phyloP scores from a whole-genome alignment of 1,139 yeast genomes.

The Suhomyces bolitotheri region DNA sequence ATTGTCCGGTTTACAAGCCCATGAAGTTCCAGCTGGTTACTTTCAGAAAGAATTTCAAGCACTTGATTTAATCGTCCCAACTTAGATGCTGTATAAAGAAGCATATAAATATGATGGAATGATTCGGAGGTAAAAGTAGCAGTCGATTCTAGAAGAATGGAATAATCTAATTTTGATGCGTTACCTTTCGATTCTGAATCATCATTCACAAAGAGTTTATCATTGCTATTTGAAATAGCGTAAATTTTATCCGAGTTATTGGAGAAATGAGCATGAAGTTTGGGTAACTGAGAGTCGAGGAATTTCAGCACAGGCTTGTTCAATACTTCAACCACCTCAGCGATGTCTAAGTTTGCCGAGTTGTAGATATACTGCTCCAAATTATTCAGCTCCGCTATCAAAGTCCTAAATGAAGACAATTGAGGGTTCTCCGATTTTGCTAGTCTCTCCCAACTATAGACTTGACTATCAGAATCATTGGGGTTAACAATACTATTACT shows the following conservation, averaged over 20 bases:
- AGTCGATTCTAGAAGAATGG: conserved; percentile 31
- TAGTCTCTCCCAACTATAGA: conserved; percentile 31
- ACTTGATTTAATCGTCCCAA: conserved; percentile 66
- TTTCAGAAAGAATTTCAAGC: conserved; percentile 52
- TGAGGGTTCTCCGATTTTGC: conserved; percentile 30
- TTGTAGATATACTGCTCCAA: conserved; percentile 58
- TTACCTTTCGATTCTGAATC: conserved; percentile 15
- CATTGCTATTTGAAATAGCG: conserved; percentile 2
- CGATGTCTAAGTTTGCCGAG: conserved; percentile 58
- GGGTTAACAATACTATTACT: conserved; percentile 11
- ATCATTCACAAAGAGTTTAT: conserved; percentile 3
- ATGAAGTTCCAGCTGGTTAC: conserved; percentile 44
- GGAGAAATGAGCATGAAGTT: conserved; percentile 29
- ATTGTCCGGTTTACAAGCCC: conserved; percentile 59
- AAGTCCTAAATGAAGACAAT: conserved; percentile 38
- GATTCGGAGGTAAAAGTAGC: conserved; percentile 44
- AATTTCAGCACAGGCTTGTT: conserved; percentile 45
- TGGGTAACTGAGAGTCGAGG: conserved; percentile 32
- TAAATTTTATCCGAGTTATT: conserved; percentile 14
- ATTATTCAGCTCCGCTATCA: conserved; percentile 42
- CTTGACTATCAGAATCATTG: conserved; percentile 7
- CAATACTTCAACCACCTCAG: conserved; percentile 51
- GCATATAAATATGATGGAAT: conserved; percentile 54
- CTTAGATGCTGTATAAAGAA: conserved; percentile 59
- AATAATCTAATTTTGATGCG: conserved; percentile 24